Evolutionary conservation across 768 basidiomycete genomes (phyloP), one percentile per base, ranked within the genome.

Genomic region (Saitozyma sp.): DNA sequence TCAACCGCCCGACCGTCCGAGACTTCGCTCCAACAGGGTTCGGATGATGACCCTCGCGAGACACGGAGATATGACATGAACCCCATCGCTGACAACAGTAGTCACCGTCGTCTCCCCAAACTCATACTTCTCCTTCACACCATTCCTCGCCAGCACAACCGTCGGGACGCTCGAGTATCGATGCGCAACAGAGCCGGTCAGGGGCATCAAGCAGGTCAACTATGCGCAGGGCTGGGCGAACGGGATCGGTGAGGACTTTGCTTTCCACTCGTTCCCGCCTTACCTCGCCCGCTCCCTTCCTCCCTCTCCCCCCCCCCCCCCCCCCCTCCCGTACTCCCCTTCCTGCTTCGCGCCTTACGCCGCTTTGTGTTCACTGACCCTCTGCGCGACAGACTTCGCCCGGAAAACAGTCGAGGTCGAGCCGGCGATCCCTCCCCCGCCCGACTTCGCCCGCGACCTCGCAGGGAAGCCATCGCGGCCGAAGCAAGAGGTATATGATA

Each of bases 151-250:
- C 0, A 82, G 86, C 85, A 85, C 88, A 61, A 85, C 89, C 4
- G 89, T 91, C 29, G 92, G 92, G 3, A 92, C 91, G 7, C 81
- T 94, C 52, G 90, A 92, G 67, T 91, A 88, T 73, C 82, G 90
- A 29, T 87, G 88, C 69, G 88, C 89, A 0, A 82, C 91, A 41
- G 91, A 93, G 78, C 86, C 90, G 1, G 90, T 91, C 54, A 69
- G 88, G 11, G 64, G 69, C 0, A 74, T 71, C 51, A 61, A 66
- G 53, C 54, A 68, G 20, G 58, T 79, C 29, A 53, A 87, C 0
- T 88, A 87, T 51, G 62, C 61, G 19, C 74, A 79, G 58, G 79
- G 74, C 2, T 79, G 79, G 80, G 72, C 69, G 10, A 70, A 80
- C 54, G 50, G 62, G 11, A 68, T 80, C 55, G 74, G 76, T 65